Evolutionary conservation across 345 rosid species (phyloP).

Genomic region (Boechera retrofracta): DNA sequence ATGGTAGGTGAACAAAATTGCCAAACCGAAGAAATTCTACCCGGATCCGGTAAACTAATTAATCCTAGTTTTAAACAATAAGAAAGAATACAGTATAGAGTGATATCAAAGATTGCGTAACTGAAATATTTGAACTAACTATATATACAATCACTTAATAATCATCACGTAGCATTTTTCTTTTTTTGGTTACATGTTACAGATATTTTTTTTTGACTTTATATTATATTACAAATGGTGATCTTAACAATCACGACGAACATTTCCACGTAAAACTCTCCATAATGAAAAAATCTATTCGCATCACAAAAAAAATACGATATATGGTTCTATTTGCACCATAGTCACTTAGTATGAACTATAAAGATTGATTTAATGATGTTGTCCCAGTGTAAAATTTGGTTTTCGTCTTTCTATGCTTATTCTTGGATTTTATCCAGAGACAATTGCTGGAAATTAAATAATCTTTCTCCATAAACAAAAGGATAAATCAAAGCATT

Average conservation of each 20-base stretch:
- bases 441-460: too few species aligned
- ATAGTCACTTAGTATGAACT: background rate
- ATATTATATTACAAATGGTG: background rate
- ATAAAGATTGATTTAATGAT: background rate
- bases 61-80: background rate
- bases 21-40: constrained; percentile 46
- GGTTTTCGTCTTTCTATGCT: too few species aligned
- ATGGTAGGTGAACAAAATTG: constrained; percentile 53
- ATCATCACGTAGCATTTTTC: background rate
- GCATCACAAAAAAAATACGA: background rate
- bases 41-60: constrained; percentile 23
- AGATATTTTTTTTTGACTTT: background rate
- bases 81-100: background rate
- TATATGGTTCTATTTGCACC: background rate
- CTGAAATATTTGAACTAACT: background rate
- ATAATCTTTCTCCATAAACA: too few species aligned
- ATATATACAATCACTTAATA: background rate
- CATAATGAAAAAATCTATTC: too few species aligned
- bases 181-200: background rate
- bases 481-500: too few species aligned
- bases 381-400: too few species aligned
- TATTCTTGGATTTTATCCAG: too few species aligned
- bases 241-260: background rate
- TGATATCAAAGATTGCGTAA: too few species aligned
- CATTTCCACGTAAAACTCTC: too few species aligned